A percentile compares a stretch with the other conserved stretches of the same genome.
phyloP scores from a whole-genome alignment of 2,329 filamentous ascomycete genomes.

The Knufia fluminis region DNA sequence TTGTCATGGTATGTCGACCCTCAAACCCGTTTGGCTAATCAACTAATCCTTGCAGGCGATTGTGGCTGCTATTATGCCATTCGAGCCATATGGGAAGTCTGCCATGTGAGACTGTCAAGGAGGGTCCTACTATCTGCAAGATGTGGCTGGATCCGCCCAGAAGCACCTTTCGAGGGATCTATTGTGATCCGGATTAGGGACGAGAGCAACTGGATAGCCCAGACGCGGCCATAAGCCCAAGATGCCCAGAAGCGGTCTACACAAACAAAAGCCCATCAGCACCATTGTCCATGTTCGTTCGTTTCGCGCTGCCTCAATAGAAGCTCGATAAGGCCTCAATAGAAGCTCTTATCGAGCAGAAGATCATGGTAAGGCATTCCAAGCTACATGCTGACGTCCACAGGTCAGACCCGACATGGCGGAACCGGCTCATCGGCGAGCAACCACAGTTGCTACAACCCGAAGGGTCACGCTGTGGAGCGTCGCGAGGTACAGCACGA shows the following conservation, averaged over 20 bases:
- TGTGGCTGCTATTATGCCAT: conserved; percentile 20
- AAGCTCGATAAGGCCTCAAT: too few species aligned
- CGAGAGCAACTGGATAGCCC: background rate
- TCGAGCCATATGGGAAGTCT: conserved; percentile 22
- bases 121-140: background rate
- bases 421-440: too few species aligned
- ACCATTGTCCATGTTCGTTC: background rate
- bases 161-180: background rate
- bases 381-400: too few species aligned
- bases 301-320: conserved; percentile 9
- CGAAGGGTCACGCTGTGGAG: too few species aligned
- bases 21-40: background rate
- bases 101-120: conserved; percentile 15
- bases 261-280: background rate
- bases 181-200: background rate
- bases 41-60: conserved; percentile 11
- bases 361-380: too few species aligned
- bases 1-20: conserved; percentile 26
- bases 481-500: too few species aligned
- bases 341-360: too few species aligned
- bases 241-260: background rate
- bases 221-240: background rate
- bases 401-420: too few species aligned
- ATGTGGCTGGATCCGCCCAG: background rate
- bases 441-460: too few species aligned